Evolutionary conservation across 1,284 basidiomycete genomes (phyloP).

Genomic region (Ceratobasidium sp.): DNA sequence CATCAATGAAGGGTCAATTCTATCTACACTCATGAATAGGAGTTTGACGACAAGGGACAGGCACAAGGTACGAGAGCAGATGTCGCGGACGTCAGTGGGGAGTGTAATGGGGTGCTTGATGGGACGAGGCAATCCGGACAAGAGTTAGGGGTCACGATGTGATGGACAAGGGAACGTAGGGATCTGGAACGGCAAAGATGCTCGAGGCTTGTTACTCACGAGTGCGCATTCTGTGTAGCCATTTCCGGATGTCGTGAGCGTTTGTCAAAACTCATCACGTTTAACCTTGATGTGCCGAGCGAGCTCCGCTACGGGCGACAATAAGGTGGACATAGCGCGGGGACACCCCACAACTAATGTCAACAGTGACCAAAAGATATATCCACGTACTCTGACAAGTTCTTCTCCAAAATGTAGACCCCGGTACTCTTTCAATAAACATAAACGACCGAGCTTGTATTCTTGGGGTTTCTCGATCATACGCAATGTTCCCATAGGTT

Average conservation of each 20-base stretch:
- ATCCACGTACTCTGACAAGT: slow-evolving; percentile 55
- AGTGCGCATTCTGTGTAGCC: slow-evolving; percentile 30
- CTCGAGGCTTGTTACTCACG: slow-evolving; percentile 43
- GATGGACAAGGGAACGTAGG: slow-evolving; percentile 36
- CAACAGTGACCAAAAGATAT: slow-evolving; percentile 14
- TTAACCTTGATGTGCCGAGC: slow-evolving; percentile 11
- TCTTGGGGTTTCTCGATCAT: slow-evolving; percentile 50
- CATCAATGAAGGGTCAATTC: slow-evolving; percentile 25
- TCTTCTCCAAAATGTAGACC: slow-evolving; percentile 64
- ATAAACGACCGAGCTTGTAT: slow-evolving; percentile 73
- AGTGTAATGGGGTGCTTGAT: slow-evolving; percentile 12
- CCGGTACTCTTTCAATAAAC: slow-evolving; percentile 68
- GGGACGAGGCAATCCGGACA: neutral
- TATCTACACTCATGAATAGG: neutral
- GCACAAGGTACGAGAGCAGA: slow-evolving; percentile 15
- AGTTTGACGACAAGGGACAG: neutral
- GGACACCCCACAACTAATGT: slow-evolving; percentile 45
- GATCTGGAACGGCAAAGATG: slow-evolving; percentile 7
- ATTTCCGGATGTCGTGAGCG: slow-evolving; percentile 6
- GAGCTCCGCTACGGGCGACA: slow-evolving; percentile 57
- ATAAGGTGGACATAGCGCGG: slow-evolving; percentile 55
- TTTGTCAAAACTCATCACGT: slow-evolving; percentile 27
- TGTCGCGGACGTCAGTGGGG: neutral
- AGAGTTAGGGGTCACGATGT: slow-evolving; percentile 36
- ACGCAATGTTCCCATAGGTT: slow-evolving; percentile 72